Conservation (phyloP, 176 grass and related monocot species). For the Pharus latifolius region DNA sequence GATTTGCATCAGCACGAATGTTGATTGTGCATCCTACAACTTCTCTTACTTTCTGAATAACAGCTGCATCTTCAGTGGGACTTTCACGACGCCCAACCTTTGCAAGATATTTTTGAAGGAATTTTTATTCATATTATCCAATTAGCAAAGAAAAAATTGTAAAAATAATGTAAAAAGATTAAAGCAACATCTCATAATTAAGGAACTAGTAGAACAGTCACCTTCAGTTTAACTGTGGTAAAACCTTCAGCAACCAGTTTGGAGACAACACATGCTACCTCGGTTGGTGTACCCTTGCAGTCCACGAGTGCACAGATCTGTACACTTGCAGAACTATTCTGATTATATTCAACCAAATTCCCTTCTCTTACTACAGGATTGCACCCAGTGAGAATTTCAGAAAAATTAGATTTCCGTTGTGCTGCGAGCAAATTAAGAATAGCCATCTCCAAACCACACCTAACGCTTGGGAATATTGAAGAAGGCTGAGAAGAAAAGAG, state of each 20-base stretch:
- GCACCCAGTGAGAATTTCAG: constrained; percentile 44
- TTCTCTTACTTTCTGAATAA: constrained; percentile 70
- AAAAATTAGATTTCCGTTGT: constrained; percentile 32
- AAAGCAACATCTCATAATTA: not conserved
- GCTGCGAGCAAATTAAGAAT: constrained; percentile 82
- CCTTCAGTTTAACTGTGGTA: constrained; percentile 91
- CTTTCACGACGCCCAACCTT: constrained; percentile 74
- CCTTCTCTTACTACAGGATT: constrained; percentile 10
- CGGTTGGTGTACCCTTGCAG: constrained; percentile 53
- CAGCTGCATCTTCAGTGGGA: constrained; percentile 70
- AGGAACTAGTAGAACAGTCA: constrained; percentile 12
- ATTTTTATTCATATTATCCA: not conserved
- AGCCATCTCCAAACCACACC: constrained; percentile 90
- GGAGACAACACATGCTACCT: constrained; percentile 63
- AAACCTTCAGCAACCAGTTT: constrained; percentile 77
- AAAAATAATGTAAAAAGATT: not conserved
- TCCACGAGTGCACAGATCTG: constrained; percentile 83
- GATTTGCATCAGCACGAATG: constrained; percentile 92
- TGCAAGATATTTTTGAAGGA: not conserved
- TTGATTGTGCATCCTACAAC: constrained; percentile 67
- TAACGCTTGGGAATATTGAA: constrained; percentile 83
- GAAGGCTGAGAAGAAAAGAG: constrained; percentile 46
- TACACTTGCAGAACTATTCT: constrained; percentile 37
- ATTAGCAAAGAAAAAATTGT: not conserved
- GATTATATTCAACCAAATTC: constrained; percentile 19